Evolutionary conservation across 2,329 filamentous ascomycete genomes (phyloP), one percentile per base, ranked within the genome.

Genomic region (Lojkania enalia): DNA sequence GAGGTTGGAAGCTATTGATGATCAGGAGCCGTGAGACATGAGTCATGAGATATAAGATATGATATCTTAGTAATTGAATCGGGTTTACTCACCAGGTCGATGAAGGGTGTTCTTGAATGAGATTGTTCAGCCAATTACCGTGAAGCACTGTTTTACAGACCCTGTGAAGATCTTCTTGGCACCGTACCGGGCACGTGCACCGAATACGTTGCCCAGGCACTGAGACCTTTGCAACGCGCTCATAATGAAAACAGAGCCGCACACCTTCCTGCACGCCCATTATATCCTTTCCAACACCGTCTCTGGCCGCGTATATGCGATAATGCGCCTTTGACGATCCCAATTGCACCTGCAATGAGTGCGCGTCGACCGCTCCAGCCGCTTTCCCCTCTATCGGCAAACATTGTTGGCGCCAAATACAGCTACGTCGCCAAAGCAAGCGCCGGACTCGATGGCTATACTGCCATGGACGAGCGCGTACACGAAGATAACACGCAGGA

Each of bases 301-400:
- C 23, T n/a, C 23, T n/a, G n/a, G n/a, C 23, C n/a, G 7, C 7
- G 23, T 7, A 27, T 7, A 7, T 33, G 11, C 14, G 9, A 33
- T 9, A 16, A 48, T 48, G 46, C 36, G 6, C 31, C 35, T 18
- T 7, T 41, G 21, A 35, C 38, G 5, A 15, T 20, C 36, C 29
- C 20, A 5, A 19, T 27, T 15, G 15, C 33, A 9, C 21, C 44
- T 36, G 53, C 44, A 49, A 67, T 69, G 65, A 66, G 52, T 55
- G 59, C 63, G 62, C 63, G 64, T 51, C 61, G 57, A 49, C 59
- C 61, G 46, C 61, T 60, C 57, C 58, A 64, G 42, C 54, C 64
- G 25, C 52, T 63, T 45, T 57, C 64, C 61, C 59, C 66, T 48
- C 59, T 55, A 39, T 52, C 61, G 30, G 49, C 57, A 35, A 63